A percentile compares a stretch with the other conserved stretches of the same genome.
Evolutionary conservation across 2,329 filamentous ascomycete species (phyloP).

Genomic region (Paraphoma sp.): DNA sequence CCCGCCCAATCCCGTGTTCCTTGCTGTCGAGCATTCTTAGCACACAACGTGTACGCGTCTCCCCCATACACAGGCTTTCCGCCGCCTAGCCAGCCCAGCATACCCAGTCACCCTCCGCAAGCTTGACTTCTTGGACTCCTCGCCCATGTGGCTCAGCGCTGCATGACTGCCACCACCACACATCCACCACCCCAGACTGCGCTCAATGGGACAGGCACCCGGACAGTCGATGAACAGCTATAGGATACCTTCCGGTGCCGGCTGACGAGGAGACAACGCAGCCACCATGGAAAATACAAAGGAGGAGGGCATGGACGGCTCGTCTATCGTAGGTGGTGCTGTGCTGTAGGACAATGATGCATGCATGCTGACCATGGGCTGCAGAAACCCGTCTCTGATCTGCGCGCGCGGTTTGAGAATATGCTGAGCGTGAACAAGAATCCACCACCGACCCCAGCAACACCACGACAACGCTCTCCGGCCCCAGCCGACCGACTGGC

Average conservation of each 20-base stretch:
- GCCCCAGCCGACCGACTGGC: conserved; percentile 41
- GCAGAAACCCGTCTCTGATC: conserved; percentile 81
- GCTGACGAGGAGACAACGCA: conserved; percentile 36
- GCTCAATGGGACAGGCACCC: conserved; percentile 40
- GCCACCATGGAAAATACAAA: conserved; percentile 41
- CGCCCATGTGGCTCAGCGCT: conserved; percentile 12
- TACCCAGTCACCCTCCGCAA: neutral
- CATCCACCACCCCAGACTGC: conserved; percentile 19
- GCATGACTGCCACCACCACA: conserved; percentile 26
- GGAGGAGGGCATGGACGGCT: conserved; percentile 73
- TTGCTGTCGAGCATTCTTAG: conserved; percentile 38
- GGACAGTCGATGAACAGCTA: conserved; percentile 42
- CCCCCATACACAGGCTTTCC: conserved; percentile 1
- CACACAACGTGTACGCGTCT: conserved; percentile 30
- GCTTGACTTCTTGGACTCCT: conserved; percentile 1
- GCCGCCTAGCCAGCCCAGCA: neutral
- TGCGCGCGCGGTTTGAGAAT: conserved; percentile 82
- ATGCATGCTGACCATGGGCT: conserved; percentile 16
- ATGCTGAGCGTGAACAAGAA: conserved; percentile 59
- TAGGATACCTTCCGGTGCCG: conserved; percentile 39
- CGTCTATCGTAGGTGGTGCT: conserved; percentile 69
- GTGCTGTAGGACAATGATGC: neutral
- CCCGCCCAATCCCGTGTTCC: conserved; percentile 30
- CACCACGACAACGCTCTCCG: conserved; percentile 37
- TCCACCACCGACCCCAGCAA: conserved; percentile 25